These are phyloP conservation scores for Saccharomycopsis javanensis DNA, from an alignment of 805 yeast genomes.

Conservation along the genomic window DNA sequence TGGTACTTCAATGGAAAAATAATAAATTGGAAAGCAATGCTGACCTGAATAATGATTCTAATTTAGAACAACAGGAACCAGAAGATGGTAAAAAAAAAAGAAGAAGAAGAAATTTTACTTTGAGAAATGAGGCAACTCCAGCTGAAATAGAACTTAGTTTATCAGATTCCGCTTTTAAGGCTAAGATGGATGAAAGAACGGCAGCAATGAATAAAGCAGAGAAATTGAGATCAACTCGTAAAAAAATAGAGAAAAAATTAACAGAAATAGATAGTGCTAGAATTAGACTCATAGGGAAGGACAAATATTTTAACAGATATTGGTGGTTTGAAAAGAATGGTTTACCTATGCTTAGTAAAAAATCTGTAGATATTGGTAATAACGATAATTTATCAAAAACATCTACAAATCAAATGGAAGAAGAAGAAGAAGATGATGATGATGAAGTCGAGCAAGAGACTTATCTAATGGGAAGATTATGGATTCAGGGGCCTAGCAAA, in stretches of 20 bases:
- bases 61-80: slow-evolving; percentile 13
- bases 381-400: slow-evolving; percentile 24
- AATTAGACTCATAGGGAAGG: slow-evolving; percentile 67
- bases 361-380: slow-evolving; percentile 17
- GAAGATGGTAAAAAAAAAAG: slow-evolving; percentile 22
- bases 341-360: slow-evolving; percentile 41
- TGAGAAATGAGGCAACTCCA: slow-evolving; percentile 30
- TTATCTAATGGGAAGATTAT: slow-evolving; percentile 72
- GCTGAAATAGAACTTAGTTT: slow-evolving; percentile 31
- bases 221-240: slow-evolving; percentile 39
- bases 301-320: slow-evolving; percentile 74
- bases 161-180: slow-evolving; percentile 34
- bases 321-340: slow-evolving; percentile 96
- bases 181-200: slow-evolving; percentile 36
- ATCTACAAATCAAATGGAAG: slow-evolving; percentile 32
- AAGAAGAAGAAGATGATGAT: slow-evolving; percentile 35
- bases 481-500: slow-evolving; percentile 83
- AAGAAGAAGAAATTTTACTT: slow-evolving; percentile 27
- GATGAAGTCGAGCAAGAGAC: slow-evolving; percentile 43
- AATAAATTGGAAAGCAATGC: slow-evolving; percentile 9
- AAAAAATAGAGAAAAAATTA: slow-evolving; percentile 49
- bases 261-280: slow-evolving; percentile 71
- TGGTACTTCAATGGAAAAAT: slow-evolving; percentile 18
- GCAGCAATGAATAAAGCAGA: slow-evolving; percentile 31
- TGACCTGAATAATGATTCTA: not conserved